Conservation (phyloP, 495 filamentous ascomycete species). For the Penicillium verhagenii region DNA sequence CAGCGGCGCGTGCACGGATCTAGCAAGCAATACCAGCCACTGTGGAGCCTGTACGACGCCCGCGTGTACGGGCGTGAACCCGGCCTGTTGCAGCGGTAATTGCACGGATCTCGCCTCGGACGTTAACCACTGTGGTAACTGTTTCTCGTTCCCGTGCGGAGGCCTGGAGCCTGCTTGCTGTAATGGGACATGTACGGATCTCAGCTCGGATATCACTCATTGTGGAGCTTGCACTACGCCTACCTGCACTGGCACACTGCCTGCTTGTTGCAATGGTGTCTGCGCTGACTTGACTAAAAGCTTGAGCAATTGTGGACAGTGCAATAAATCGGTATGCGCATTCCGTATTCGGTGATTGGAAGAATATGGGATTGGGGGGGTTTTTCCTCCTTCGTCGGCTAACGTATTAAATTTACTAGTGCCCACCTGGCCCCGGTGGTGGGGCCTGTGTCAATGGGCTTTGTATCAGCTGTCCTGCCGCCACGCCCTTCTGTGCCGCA, state of each 20-base stretch:
- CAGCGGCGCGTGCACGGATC: slow-evolving; percentile 10
- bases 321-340: slow-evolving; percentile 8
- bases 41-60: slow-evolving; percentile 9
- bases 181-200: slow-evolving; percentile 11
- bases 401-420: slow-evolving; percentile 5
- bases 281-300: slow-evolving; percentile 12
- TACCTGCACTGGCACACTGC: slow-evolving; percentile 7
- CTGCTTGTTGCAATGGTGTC: slow-evolving; percentile 14
- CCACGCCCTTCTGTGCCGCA: slow-evolving; percentile 10
- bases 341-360: background rate
- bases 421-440: slow-evolving; percentile 13
- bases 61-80: slow-evolving; percentile 9
- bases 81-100: slow-evolving; percentile 17
- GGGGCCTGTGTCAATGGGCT: slow-evolving; percentile 13
- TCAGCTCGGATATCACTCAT: slow-evolving; percentile 4
- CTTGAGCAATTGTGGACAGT: slow-evolving; percentile 17
- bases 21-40: slow-evolving; percentile 1
- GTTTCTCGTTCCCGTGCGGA: slow-evolving; percentile 7
- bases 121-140: slow-evolving; percentile 14
- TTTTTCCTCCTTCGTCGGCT: background rate
- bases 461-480: slow-evolving; percentile 12
- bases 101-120: slow-evolving; percentile 14
- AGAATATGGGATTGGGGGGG: no score
- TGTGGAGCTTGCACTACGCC: slow-evolving; percentile 15
- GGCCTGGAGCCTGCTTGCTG: slow-evolving; percentile 17